A percentile compares a stretch with the other conserved stretches of the same genome.
phyloP scores from a whole-genome alignment of 345 rosid genomes.

The Pugionium dolabratum region DNA sequence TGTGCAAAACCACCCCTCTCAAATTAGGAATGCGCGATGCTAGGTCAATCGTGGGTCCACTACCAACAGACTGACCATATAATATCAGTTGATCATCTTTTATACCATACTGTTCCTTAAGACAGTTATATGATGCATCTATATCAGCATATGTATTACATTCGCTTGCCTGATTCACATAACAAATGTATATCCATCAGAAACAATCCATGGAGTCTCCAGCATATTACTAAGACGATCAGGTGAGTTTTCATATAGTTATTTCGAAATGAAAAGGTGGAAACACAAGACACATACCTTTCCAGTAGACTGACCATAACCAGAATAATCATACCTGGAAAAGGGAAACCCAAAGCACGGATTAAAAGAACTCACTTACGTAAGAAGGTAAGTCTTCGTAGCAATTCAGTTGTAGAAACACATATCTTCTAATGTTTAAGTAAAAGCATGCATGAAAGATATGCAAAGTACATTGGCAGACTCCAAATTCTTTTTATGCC shows the following conservation, averaged over 20 bases:
- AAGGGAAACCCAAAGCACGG: background rate
- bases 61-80: slow-evolving; percentile 98
- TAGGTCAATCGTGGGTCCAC: slow-evolving; percentile 95
- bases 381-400: no score
- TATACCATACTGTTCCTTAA: slow-evolving; percentile 79
- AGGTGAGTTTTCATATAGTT: background rate
- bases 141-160: slow-evolving; percentile 92
- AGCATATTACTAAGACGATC: background rate
- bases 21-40: slow-evolving; percentile 80
- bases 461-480: no score
- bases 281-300: slow-evolving; percentile 55
- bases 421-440: no score
- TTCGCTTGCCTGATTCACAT: slow-evolving; percentile 77
- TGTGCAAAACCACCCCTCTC: slow-evolving; percentile 87
- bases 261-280: background rate
- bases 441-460: no score
- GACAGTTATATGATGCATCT: slow-evolving; percentile 82
- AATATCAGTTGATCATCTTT: slow-evolving; percentile 85
- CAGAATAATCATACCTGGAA: slow-evolving; percentile 91
- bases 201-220: background rate
- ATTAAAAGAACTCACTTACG: slow-evolving; percentile 3
- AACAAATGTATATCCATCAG: slow-evolving; percentile 26
- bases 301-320: slow-evolving; percentile 95
- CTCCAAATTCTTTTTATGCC: no score
- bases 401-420: no score